Evolutionary conservation across 2,329 filamentous ascomycete species (phyloP), one percentile per base, ranked within the genome.

Genomic region (Stagonosporopsis tanaceti): DNA sequence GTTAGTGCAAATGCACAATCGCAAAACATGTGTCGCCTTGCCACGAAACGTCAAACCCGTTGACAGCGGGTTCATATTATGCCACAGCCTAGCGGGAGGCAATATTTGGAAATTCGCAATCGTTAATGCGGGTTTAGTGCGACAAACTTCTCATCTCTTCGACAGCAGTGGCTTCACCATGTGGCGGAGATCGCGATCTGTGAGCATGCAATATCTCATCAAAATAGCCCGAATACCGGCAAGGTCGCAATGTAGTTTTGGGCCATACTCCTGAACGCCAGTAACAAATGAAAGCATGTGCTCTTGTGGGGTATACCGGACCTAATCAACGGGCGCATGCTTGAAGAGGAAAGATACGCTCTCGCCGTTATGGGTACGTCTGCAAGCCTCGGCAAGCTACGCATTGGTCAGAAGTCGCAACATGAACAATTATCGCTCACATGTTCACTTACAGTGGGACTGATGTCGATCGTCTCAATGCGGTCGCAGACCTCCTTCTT

Each of bases 401-500:
- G 40, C 15, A 32, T 39, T 30, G 28, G 57, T 72, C 25, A 68
- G 67, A 59, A 28, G 7, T 42, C 15, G 17, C 12, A 27, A 15
- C 27, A 17, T 27, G 7, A 34, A 44, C 17, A 38, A 11, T 11
- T 9, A 15, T 47, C 30, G 57, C 38, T 47, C 34, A 57, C 42
- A 24, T 34, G 30, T 40, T n/a, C 40, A 76, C 79, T 76, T 64
- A 81, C 79, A 34, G 93, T 97, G 39, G 91, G 90, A 69, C 90
- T 92, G 68, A 97, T 92, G 77, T 97, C 93, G 75, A 97, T 96
- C 54, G 93, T 93, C 78, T 93, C 89, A 62, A 97, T 86, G 77
- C 91, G 89, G 56, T 87, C 84, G 78, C 93, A 96, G 39, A 84
- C 79, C 71, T 89, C 87, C 75, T 90, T 89, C 83, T 96, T 94